Percentiles rank a stretch among this genome's conserved stretches.
Conservation (phyloP, 495 filamentous ascomycete species). For the Talaromyces thailandensis region DNA sequence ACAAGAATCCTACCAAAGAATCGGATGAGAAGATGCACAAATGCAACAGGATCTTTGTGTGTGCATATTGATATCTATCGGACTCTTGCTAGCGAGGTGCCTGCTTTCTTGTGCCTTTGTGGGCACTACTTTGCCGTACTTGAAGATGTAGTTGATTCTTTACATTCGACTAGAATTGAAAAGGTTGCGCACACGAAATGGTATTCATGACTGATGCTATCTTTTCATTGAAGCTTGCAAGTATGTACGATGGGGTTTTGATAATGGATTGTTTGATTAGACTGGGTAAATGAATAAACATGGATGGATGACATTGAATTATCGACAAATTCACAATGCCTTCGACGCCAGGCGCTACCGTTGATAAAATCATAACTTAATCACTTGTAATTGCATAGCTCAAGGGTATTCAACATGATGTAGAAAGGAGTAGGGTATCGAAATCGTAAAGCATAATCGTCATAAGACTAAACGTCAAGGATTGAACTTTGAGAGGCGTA, state of each 20-base stretch:
- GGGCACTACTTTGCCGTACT: not conserved
- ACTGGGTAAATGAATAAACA: not conserved
- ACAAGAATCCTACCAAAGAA: not conserved
- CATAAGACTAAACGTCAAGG: not conserved
- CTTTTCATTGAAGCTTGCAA: not conserved
- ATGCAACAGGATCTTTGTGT: not conserved
- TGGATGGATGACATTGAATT: not conserved
- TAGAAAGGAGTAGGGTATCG: slow-evolving; percentile 1
- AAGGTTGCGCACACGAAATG: not conserved
- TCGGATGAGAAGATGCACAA: not conserved
- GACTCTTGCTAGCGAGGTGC: not conserved
- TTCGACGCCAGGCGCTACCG: not conserved
- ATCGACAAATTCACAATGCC: not conserved
- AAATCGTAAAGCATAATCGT: slow-evolving; percentile 1
- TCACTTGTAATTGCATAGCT: not conserved
- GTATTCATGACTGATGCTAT: not conserved
- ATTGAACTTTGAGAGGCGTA: not conserved
- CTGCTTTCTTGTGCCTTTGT: not conserved
- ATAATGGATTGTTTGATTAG: not conserved
- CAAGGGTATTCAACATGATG: not conserved
- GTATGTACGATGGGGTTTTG: not conserved
- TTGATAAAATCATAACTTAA: not conserved
- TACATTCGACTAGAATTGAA: not conserved
- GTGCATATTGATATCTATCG: not conserved
- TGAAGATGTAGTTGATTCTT: not conserved